phyloP scores from a whole-genome alignment of 805 yeast genomes.

The Candida krabiensis region DNA sequence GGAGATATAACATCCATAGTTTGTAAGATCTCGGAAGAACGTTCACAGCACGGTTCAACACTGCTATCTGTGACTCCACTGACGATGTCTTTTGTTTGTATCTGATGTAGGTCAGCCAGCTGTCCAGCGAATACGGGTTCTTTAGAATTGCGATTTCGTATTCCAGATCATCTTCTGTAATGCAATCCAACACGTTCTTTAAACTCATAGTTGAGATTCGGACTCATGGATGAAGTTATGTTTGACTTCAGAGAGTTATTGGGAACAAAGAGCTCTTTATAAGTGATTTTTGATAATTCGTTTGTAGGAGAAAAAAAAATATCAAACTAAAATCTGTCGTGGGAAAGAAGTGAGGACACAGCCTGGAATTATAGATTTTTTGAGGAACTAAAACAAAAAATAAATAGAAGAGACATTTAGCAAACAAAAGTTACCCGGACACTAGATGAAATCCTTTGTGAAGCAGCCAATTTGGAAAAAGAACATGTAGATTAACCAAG shows the following conservation, averaged over 20 bases:
- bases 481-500: neutral
- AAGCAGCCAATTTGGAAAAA: constrained; percentile 3
- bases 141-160: constrained; percentile 38
- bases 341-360: neutral
- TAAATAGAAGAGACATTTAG: too few species aligned
- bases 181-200: constrained; percentile 7
- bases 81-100: constrained; percentile 26
- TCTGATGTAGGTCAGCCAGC: constrained; percentile 48
- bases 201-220: constrained; percentile 3
- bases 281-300: neutral
- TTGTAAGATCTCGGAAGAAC: constrained; percentile 46
- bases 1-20: constrained; percentile 55
- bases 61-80: constrained; percentile 40
- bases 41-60: constrained; percentile 52
- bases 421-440: constrained; percentile 7
- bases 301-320: neutral
- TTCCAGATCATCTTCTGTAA: constrained; percentile 30
- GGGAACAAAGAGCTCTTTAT: too few species aligned
- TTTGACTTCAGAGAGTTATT: neutral
- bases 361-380: too few species aligned
- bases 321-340: constrained; percentile 3
- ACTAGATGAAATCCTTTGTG: neutral
- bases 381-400: too few species aligned
- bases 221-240: neutral
- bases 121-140: constrained; percentile 33